These are phyloP conservation scores for Colletotrichum tanaceti DNA, from an alignment of 2,329 filamentous ascomycete genomes.

Conservation along the genomic window DNA sequence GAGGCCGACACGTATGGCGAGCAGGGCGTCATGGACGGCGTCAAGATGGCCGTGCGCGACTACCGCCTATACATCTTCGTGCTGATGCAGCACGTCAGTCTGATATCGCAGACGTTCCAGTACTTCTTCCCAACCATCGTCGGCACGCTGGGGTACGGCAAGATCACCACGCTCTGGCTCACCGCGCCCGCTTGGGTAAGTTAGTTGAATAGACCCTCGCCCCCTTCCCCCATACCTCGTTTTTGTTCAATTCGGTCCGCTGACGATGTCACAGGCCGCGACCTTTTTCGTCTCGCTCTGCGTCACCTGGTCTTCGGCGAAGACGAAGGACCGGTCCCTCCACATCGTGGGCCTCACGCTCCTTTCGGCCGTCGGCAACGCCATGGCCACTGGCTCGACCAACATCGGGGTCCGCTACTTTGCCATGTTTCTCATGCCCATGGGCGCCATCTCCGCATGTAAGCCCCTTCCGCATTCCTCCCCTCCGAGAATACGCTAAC, in stretches of 20 bases:
- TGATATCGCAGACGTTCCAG: conserved; percentile 68
- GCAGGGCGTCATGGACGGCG: conserved; percentile 55
- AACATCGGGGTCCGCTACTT: conserved; percentile 67
- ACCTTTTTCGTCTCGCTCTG: conserved; percentile 65
- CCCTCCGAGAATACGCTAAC: neutral
- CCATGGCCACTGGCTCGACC: conserved; percentile 64
- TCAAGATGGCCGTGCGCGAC: conserved; percentile 61
- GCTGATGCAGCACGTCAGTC: conserved; percentile 63
- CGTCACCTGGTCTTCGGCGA: conserved; percentile 66
- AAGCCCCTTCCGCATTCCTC: conserved; percentile 32
- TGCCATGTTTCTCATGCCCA: conserved; percentile 71
- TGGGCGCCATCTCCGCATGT: conserved; percentile 63
- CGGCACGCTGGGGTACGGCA: conserved; percentile 68
- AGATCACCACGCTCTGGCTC: conserved; percentile 65
- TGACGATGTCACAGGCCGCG: conserved; percentile 50
- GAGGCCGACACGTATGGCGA: conserved; percentile 56
- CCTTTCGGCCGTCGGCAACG: conserved; percentile 64
- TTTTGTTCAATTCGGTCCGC: neutral
- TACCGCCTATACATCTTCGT: conserved; percentile 65
- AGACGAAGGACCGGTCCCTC: conserved; percentile 64
- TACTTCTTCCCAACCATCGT: conserved; percentile 76
- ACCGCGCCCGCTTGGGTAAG: conserved; percentile 67
- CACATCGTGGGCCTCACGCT: conserved; percentile 67
- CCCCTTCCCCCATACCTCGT: too few species aligned
- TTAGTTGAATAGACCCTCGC: neutral